Evolutionary conservation across 192 early-diverging fungal genomes (phyloP).

Genomic region (Chytriomyces confervae): DNA sequence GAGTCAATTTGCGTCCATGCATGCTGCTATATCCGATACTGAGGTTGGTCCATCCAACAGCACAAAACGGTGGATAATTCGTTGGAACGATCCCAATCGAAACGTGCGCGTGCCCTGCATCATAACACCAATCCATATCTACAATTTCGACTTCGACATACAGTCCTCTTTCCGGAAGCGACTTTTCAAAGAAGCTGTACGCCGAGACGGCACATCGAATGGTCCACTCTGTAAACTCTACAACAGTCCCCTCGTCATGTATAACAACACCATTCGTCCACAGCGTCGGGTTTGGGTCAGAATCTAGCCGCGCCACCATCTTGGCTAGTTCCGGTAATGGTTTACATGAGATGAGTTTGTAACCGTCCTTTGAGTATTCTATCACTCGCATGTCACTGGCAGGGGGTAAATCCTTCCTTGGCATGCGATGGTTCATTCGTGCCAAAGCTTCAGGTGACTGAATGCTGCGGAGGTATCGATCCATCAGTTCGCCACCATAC

Average conservation of each 20-base stretch:
- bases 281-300: conserved; percentile 9
- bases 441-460: not conserved
- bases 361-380: not conserved
- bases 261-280: conserved; percentile 7
- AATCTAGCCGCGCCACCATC: not conserved
- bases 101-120: conserved; percentile 9
- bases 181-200: conserved; percentile 5
- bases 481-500: conserved; percentile 3
- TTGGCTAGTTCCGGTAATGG: not conserved
- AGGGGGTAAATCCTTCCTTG: not conserved
- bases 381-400: not conserved
- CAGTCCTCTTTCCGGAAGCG: not conserved
- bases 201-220: conserved; percentile 1
- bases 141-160: conserved; percentile 23
- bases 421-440: not conserved
- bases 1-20: not conserved
- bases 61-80: conserved; percentile 13
- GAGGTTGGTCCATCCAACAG: not conserved
- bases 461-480: not conserved
- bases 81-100: not conserved
- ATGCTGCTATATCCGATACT: conserved; percentile 1
- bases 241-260: not conserved
- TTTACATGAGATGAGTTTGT: not conserved
- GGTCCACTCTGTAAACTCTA: not conserved
- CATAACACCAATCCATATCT: not conserved